These are phyloP conservation scores for Pterocarpus santalinus DNA, from an alignment of 306 rosid species.

Conservation along the genomic window DNA sequence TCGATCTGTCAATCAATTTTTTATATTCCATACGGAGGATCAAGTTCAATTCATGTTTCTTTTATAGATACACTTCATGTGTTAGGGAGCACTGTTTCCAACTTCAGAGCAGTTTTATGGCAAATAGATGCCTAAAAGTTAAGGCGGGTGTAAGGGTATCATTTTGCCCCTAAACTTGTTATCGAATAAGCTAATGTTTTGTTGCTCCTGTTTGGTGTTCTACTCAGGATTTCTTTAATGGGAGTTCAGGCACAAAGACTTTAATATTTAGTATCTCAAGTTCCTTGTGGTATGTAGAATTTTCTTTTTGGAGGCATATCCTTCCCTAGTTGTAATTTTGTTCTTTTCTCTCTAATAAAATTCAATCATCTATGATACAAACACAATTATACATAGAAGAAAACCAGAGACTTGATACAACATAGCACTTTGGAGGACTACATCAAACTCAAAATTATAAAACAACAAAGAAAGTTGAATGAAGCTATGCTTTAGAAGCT, in stretches of 20 bases:
- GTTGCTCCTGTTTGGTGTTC: not conserved
- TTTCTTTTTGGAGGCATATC: not conserved
- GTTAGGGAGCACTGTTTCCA: not conserved
- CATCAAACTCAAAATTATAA: not conserved
- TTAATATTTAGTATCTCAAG: not conserved
- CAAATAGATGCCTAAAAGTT: not conserved
- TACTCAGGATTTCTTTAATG: conserved; percentile 3
- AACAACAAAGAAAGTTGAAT: conserved; percentile 1
- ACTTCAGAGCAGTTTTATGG: not conserved
- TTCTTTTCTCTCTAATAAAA: not conserved
- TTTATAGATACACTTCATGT: not conserved
- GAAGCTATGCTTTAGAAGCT: not conserved
- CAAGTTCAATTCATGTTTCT: conserved; percentile 18
- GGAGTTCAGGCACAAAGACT: not conserved
- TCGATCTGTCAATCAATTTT: not conserved
- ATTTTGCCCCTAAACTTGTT: not conserved
- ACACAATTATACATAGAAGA: not conserved
- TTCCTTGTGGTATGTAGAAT: not conserved
- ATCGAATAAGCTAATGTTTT: not conserved
- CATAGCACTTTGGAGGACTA: not conserved
- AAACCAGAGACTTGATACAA: not conserved
- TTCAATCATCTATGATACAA: not conserved
- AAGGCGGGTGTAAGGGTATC: not conserved
- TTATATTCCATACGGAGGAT: not conserved
- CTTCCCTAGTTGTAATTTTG: not conserved